These are phyloP conservation scores for Cystobasidiaceae sp. DNA, from an alignment of 1,284 basidiomycete genomes.

Conservation along the genomic window DNA sequence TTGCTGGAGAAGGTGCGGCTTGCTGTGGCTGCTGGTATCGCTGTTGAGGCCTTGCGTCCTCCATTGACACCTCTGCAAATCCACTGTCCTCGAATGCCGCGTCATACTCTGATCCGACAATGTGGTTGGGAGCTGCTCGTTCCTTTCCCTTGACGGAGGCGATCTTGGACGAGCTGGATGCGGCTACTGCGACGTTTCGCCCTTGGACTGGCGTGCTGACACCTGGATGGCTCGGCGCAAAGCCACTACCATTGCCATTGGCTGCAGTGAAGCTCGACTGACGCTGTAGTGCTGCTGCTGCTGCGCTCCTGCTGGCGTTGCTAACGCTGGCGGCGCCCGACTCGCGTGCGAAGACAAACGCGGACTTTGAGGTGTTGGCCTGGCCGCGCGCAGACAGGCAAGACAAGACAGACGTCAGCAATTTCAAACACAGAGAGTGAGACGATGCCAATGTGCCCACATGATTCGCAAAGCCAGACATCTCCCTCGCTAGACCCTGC, in stretches of 20 bases:
- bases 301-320: neutral
- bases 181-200: too few species aligned
- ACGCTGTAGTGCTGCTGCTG: neutral
- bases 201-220: too few species aligned
- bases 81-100: conserved; percentile 9
- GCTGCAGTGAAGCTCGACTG: too few species aligned
- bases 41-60: conserved; percentile 1
- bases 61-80: neutral
- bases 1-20: too few species aligned
- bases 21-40: neutral
- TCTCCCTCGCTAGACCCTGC: neutral
- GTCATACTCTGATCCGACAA: neutral
- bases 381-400: neutral
- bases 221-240: too few species aligned
- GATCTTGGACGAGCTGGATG: neutral
- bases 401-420: too few species aligned
- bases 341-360: conserved; percentile 6
- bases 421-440: neutral
- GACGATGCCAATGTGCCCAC: neutral
- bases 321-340: too few species aligned
- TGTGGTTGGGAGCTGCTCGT: neutral
- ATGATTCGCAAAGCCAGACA: neutral
- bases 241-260: too few species aligned
- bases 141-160: conserved; percentile 5
- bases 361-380: neutral